Base-by-base conservation (phyloP, 2,329 filamentous ascomycete genomes). In the Beauveria sp. region DNA sequence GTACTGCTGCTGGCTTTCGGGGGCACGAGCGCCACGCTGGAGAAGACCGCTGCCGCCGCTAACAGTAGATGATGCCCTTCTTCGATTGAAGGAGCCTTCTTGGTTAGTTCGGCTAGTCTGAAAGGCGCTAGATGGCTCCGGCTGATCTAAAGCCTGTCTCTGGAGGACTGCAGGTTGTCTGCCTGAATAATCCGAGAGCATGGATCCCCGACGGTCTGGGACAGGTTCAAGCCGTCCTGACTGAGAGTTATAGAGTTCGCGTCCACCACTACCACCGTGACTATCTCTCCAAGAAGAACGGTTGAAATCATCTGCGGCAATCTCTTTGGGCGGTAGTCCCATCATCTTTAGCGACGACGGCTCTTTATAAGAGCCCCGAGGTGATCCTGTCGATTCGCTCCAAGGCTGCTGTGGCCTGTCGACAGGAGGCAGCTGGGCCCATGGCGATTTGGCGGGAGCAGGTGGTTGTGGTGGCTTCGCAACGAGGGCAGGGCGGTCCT, bases 181-280 rank as follows among this genome's bases (percentile, higher is more conserved):
- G 62, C 84, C 81, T 64, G 84, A 81, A 60, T 80, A 75, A 59
- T 95, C 90, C 61, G 86, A 83, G 57, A 89, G 85, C 65, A 84
- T 77, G 34, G 88, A 86, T 20, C 84, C 85, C 66, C 91, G 86
- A 43, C 92, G 87, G 65, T 96, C 91, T 58, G 83, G 79, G 3
- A 93, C 93, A 18, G 93, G 92, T 71, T 98, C 93, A 68, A 96
- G 96, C 56, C 91, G 88, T 20, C 93, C 93, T 60, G 91, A 96
- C 61, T 96, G 89, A n/a, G 93, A 96, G 72, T 98, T 97, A 77
- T 87, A 98, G 0, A 98, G 79, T 73, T 98, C 93, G 62, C 90
- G 82, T 64, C 85, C 87, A 12, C 82, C 80, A 46, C 10, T 42
- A 61, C 83, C 80, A 0, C 79, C 71, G 42, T 81, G 80, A 5